Evolutionary conservation across 768 basidiomycete genomes (phyloP).

Genomic region (Erythrobasidium yunnanense): DNA sequence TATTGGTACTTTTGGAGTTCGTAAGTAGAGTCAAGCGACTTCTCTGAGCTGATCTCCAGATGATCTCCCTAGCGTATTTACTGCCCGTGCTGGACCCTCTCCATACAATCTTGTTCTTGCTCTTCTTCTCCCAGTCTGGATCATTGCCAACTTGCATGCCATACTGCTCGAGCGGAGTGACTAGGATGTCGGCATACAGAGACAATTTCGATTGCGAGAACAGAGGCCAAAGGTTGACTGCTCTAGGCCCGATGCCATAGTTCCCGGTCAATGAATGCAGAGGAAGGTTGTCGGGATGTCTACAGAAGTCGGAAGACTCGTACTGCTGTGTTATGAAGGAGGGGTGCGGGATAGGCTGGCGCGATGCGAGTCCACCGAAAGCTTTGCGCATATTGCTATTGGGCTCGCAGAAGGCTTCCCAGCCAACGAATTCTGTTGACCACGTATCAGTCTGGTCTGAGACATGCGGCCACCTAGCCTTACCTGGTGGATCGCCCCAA

Average conservation of each 20-base stretch:
- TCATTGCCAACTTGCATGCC: slow-evolving; percentile 33
- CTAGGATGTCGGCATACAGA: slow-evolving; percentile 37
- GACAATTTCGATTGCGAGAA: slow-evolving; percentile 35
- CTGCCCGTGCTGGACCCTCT: slow-evolving; percentile 44
- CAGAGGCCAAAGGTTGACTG: slow-evolving; percentile 34
- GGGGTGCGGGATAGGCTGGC: slow-evolving; percentile 8
- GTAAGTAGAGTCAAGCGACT: slow-evolving; percentile 33
- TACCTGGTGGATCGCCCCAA: slow-evolving; percentile 21
- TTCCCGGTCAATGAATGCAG: slow-evolving; percentile 24
- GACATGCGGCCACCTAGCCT: background rate
- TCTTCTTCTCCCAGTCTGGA: slow-evolving; percentile 42
- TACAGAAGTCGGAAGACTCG: slow-evolving; percentile 39
- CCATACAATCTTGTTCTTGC: slow-evolving; percentile 44
- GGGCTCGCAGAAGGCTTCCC: slow-evolving; percentile 34
- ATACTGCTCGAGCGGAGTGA: slow-evolving; percentile 38
- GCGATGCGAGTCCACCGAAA: slow-evolving; percentile 11
- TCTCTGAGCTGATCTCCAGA: slow-evolving; percentile 37
- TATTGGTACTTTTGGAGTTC: background rate
- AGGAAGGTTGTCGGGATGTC: slow-evolving; percentile 35
- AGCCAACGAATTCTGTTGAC: slow-evolving; percentile 29
- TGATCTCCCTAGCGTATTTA: slow-evolving; percentile 24
- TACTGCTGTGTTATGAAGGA: slow-evolving; percentile 38
- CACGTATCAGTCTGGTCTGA: too few species aligned
- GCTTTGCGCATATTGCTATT: slow-evolving; percentile 22
- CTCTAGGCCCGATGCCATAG: slow-evolving; percentile 34